Base-by-base conservation (phyloP, 2,329 filamentous ascomycete genomes). In the Venturia pyrina region DNA sequence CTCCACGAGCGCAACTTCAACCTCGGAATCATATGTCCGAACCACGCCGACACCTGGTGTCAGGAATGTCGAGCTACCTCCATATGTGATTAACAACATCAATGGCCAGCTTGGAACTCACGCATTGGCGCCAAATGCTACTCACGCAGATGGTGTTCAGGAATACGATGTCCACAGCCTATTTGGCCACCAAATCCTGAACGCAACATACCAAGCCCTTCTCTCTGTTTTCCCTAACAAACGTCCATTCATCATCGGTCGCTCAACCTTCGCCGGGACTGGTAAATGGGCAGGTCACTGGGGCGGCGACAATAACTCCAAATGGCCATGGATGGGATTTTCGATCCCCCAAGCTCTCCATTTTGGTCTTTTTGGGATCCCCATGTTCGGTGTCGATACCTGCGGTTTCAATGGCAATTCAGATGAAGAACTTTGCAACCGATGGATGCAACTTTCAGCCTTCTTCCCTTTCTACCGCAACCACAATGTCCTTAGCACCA, bases 131-230 rank as follows among this genome's bases (percentile, higher is more conserved):
- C 89, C 90, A 0, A 91, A 95, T 71, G 88, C 90, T 0, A 91
- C 88, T 2, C 89, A 95, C 71, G 79, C 84, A 59, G 89, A 90
- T 70, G 90, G 89, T 4, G 80, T 85, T 0, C 74, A 85, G 50
- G 89, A 96, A 73, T 96, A 96, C 72, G 90, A 96, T 72, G 85
- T 90, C 34, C 91, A 96, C 80, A 95, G 90, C 72, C 77, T 95
- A 0, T 93, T 68, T 62, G 75, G 75, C 67, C 83, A 89, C 71
- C 86, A 88, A 73, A 89, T 93, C 69, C 80, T 91, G 66, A 89
- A 89, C 67, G 89, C 89, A 11, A 95, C 91, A 0, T 91, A 91
- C 72, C 78, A 88, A 60, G 89, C 86, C 66, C 83, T 95, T 41
- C 78, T 87, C 3, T 74, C 80, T 1, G 80, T 90, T 21, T 85